Conservation (phyloP, 164 flowering plant genomes). For the Litsea cubeba region DNA sequence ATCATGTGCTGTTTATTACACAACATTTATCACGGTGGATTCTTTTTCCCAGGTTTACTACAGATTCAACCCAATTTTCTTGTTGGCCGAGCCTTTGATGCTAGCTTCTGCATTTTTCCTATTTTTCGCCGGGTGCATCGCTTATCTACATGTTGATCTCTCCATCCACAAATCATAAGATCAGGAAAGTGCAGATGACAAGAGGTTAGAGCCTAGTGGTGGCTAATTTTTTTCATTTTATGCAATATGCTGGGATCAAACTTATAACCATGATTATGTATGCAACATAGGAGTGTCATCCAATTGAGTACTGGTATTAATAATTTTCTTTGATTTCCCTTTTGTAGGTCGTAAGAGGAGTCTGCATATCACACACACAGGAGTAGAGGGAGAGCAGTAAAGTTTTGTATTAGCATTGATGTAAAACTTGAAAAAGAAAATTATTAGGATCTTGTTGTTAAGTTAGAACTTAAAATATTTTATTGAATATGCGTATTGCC, state of each 20-base stretch:
- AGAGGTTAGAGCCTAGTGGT: background rate
- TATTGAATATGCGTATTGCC: too few species aligned
- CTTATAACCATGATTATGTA: too few species aligned
- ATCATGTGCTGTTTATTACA: background rate
- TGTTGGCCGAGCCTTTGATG: conserved; percentile 96
- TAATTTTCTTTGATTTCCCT: background rate
- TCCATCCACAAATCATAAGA: conserved; percentile 54
- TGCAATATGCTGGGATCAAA: background rate
- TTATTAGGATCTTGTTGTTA: background rate
- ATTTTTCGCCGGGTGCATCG: conserved; percentile 59
- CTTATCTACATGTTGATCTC: conserved; percentile 77
- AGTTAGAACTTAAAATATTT: too few species aligned
- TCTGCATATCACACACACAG: background rate
- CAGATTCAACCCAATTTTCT: conserved; percentile 74
- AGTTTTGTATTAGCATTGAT: conserved; percentile 1
- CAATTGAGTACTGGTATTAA: background rate
- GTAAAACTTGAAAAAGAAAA: background rate
- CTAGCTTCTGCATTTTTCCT: conserved; percentile 63
- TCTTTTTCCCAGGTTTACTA: conserved; percentile 73
- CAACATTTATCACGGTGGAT: background rate
- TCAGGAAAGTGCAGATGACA: background rate
- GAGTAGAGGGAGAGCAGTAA: background rate
- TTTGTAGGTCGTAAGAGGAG: background rate
- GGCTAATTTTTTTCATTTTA: too few species aligned
- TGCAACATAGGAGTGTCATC: background rate